Evolutionary conservation across 2,329 filamentous ascomycete species (phyloP).

Genomic region (Thielaviopsis punctulata): DNA sequence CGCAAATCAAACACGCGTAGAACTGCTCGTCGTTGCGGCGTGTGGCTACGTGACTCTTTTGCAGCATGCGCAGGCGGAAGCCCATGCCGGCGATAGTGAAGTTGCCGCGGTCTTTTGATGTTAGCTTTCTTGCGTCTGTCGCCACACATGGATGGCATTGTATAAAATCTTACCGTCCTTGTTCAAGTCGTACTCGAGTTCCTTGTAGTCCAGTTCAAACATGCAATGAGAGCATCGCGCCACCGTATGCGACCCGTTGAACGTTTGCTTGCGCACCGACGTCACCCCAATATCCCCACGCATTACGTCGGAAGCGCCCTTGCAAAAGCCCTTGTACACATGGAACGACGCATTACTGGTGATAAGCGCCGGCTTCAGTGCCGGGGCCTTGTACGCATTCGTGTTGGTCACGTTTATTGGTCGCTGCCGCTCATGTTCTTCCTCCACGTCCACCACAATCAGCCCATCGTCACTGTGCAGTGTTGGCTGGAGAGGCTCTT

Average conservation of each 20-base stretch:
- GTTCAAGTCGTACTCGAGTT: slow-evolving; percentile 34
- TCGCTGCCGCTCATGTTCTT: neutral
- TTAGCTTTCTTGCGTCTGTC: neutral
- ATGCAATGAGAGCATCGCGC: slow-evolving; percentile 36
- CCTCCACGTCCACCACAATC: slow-evolving; percentile 21
- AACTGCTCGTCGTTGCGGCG: slow-evolving; percentile 33
- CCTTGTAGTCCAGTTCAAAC: slow-evolving; percentile 35
- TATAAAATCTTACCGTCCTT: slow-evolving; percentile 24
- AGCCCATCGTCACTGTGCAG: slow-evolving; percentile 18
- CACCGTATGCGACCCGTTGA: slow-evolving; percentile 26
- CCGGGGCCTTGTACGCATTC: neutral
- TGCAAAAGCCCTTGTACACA: slow-evolving; percentile 36
- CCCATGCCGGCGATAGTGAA: slow-evolving; percentile 28
- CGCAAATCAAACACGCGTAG: slow-evolving; percentile 38
- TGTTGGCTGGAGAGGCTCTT: neutral
- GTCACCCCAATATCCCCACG: slow-evolving; percentile 32
- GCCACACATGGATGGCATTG: neutral
- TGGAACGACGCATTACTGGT: slow-evolving; percentile 30
- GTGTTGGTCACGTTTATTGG: neutral
- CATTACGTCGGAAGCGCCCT: slow-evolving; percentile 33
- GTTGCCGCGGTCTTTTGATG: slow-evolving; percentile 27
- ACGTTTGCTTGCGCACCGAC: slow-evolving; percentile 28
- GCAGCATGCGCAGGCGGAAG: slow-evolving; percentile 37
- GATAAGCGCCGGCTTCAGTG: slow-evolving; percentile 4
- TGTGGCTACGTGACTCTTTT: slow-evolving; percentile 36